A percentile compares a stretch with the other conserved stretches of the same genome.
Evolutionary conservation across 768 basidiomycete species (phyloP).

Genomic region (Myochromella boudieri): DNA sequence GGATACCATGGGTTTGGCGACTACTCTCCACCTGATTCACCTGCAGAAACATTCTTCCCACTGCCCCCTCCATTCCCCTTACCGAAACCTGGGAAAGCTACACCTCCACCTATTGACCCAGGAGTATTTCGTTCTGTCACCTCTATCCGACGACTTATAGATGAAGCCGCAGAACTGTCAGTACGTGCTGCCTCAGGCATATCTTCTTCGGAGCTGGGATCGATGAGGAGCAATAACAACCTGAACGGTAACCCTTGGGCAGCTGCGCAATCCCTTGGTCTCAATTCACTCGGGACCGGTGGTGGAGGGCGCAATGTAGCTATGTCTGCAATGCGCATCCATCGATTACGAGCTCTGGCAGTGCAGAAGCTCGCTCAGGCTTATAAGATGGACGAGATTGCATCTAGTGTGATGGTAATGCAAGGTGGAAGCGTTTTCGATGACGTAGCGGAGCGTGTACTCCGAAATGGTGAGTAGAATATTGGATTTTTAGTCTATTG

Average conservation of each 20-base stretch:
- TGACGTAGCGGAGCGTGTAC: conserved; percentile 85
- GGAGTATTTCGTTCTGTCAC: conserved; percentile 81
- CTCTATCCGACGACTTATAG: conserved; percentile 77
- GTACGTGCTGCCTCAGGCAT: conserved; percentile 86
- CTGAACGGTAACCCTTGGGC: conserved; percentile 56
- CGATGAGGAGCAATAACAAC: conserved; percentile 50
- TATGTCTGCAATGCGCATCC: conserved; percentile 85
- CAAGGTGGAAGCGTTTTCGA: conserved; percentile 92
- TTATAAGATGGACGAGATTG: conserved; percentile 87
- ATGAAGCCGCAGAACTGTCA: conserved; percentile 86
- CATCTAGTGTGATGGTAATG: conserved; percentile 93
- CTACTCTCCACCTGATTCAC: conserved; percentile 46
- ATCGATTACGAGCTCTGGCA: conserved; percentile 76
- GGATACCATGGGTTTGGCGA: conserved; percentile 42
- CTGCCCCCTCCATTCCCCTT: conserved; percentile 46
- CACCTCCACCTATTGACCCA: conserved; percentile 87
- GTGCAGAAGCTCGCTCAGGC: conserved; percentile 87
- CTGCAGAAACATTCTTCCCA: conserved; percentile 32
- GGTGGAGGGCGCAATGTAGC: conserved; percentile 69
- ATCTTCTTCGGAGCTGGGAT: conserved; percentile 70
- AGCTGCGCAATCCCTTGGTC: conserved; percentile 59
- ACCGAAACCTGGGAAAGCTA: conserved; percentile 62
- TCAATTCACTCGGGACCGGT: conserved; percentile 54
- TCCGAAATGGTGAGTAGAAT: conserved; percentile 50
- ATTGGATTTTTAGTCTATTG: too few relatives aligned